A percentile compares a stretch with the other conserved stretches of the same genome.
These are phyloP conservation scores for Mariannaea sp. DNA, from an alignment of 2,329 filamentous ascomycete species.

Conservation along the genomic window DNA sequence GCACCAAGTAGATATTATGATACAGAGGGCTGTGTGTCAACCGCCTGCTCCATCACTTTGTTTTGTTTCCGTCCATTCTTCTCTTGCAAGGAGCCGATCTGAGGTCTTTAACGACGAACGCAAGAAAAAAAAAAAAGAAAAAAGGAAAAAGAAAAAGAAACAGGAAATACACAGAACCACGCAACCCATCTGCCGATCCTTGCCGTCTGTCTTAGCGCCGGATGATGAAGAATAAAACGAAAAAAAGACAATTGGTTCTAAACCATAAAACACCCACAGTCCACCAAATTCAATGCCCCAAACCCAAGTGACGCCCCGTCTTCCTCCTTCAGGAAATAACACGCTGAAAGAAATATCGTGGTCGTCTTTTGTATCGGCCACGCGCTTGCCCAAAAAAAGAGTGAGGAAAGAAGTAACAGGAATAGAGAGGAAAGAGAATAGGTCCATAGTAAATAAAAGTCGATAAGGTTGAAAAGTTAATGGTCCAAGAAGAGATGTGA, in stretches of 20 bases:
- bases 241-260: conserved; percentile 35
- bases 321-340: conserved; percentile 23
- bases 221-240: conserved; percentile 22
- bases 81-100: conserved; percentile 9
- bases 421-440: conserved; percentile 21
- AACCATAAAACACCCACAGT: conserved; percentile 23
- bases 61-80: conserved; percentile 16
- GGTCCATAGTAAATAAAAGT: conserved; percentile 36
- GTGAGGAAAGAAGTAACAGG: background rate
- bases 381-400: conserved; percentile 17
- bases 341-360: conserved; percentile 32
- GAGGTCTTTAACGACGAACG: conserved; percentile 14
- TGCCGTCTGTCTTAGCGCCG: conserved; percentile 29
- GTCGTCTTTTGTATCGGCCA: conserved; percentile 25
- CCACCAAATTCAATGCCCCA: conserved; percentile 17
- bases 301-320: conserved; percentile 24
- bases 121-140: conserved; percentile 10
- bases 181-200: conserved; percentile 16
- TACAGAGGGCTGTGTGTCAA: conserved; percentile 20
- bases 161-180: conserved; percentile 1
- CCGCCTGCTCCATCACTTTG: conserved; percentile 29
- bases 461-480: conserved; percentile 36
- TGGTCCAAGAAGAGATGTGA: conserved; percentile 36
- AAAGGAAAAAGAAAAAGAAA: conserved; percentile 3
- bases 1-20: conserved; percentile 19